Evolutionary conservation across 1,284 basidiomycete species (phyloP), one percentile per base, ranked within the genome.

Genomic region (Blastosporella zonata): DNA sequence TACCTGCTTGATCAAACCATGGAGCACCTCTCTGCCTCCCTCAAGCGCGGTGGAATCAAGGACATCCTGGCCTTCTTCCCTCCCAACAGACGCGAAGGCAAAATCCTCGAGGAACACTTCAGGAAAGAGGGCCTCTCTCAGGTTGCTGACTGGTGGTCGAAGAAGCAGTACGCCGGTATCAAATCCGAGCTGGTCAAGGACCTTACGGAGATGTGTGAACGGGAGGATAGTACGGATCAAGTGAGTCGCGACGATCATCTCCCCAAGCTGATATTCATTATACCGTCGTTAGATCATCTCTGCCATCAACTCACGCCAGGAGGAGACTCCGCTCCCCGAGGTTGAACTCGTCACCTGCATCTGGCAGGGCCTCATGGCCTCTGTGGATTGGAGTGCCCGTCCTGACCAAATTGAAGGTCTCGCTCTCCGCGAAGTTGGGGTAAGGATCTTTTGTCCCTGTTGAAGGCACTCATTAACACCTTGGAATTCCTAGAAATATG

Each of bases 1-100:
- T 95, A 87, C 71, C 78, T 96, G 46, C 63, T 76, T 34, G 84
- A 88, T 59, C 88, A 90, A 65, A 77, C 84, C 13, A 93, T 95
- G 78, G 94, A 95, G 43, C 87, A 93, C 61, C 82, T 97, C 54
- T 81, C 88, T 13, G 71, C 73, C 10, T 69, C 82, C 10, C 79
- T 98, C 57, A 91, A 87, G 69, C 82, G 84, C 53, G 89, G 89
- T 22, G 88, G 87, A 31, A 79, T 97, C 67, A 90, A 87, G 61
- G 91, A 97, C 65, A 77, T 97, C 45, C 73, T 91, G 45, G 72
- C 78, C 12, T 94, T 97, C 73, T 95, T 97, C 77, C 93, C 93
- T 13, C 68, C 78, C 6, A 87, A 87, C 65, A 90, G 84, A 65
- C 84, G 91, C 53, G 81, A 86, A 53, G 73, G 79, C 59, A 82